Evolutionary conservation across 1,284 basidiomycete species (phyloP).

Genomic region (Xerocomus cyaneibrunnescens): DNA sequence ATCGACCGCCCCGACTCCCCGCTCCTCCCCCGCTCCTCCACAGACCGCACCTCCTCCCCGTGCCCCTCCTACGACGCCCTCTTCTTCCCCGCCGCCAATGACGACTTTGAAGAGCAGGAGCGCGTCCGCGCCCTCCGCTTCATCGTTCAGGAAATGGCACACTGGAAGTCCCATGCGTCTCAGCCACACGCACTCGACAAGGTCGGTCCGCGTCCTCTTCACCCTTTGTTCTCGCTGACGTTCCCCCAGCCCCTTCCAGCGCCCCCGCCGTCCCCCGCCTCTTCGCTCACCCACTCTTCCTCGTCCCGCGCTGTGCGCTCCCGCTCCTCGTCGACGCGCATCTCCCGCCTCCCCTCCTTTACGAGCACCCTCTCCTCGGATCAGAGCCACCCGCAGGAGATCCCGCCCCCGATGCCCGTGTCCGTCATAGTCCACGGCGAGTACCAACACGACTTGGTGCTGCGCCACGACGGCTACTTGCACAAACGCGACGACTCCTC

Average conservation of each 20-base stretch:
- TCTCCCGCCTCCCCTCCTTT: slow-evolving; percentile 35
- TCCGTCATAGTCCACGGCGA: slow-evolving; percentile 35
- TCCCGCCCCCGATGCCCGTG: slow-evolving; percentile 29
- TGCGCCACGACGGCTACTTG: slow-evolving; percentile 13
- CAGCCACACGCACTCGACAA: slow-evolving; percentile 19
- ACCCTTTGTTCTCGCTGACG: not conserved
- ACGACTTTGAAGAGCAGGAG: slow-evolving; percentile 30
- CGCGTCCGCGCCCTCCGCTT: slow-evolving; percentile 33
- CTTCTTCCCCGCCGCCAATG: slow-evolving; percentile 25
- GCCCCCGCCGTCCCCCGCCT: slow-evolving; percentile 32
- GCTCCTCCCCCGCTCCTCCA: slow-evolving; percentile 29
- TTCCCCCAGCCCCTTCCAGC: slow-evolving; percentile 24
- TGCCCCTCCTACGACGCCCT: slow-evolving; percentile 35
- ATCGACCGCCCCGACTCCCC: slow-evolving; percentile 34
- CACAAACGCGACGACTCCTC: slow-evolving; percentile 16
- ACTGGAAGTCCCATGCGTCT: slow-evolving; percentile 20
- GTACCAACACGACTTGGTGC: slow-evolving; percentile 28
- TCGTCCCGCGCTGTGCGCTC: slow-evolving; percentile 33
- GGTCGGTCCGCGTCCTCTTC: slow-evolving; percentile 11
- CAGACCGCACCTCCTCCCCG: slow-evolving; percentile 24
- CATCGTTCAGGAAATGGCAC: slow-evolving; percentile 35
- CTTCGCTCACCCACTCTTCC: slow-evolving; percentile 27
- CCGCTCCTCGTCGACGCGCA: slow-evolving; percentile 34
- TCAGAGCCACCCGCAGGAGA: slow-evolving; percentile 32
- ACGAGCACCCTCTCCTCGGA: slow-evolving; percentile 36